A percentile compares a stretch with the other conserved stretches of the same genome.
phyloP scores from a whole-genome alignment of 768 basidiomycete species.

The Trametes cinnabarina region DNA sequence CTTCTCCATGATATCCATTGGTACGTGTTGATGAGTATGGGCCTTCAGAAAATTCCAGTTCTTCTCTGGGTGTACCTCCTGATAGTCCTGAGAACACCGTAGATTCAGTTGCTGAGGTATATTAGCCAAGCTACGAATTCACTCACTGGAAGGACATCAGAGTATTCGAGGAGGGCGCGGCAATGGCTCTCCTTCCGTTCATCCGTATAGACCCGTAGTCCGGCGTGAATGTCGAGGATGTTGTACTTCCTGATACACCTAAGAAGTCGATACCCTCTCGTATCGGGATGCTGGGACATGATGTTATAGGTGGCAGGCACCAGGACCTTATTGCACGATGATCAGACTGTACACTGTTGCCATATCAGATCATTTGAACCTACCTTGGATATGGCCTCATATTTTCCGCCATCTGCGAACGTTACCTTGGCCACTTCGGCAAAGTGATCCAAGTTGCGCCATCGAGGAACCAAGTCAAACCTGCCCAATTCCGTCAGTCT shows the following conservation, averaged over 20 bases:
- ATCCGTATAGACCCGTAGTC: too few relatives aligned
- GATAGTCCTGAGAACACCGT: not conserved
- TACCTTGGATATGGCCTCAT: constrained; percentile 4
- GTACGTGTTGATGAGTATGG: constrained; percentile 5
- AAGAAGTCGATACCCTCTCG: too few relatives aligned
- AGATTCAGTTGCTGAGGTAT: not conserved
- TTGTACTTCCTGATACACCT: too few relatives aligned
- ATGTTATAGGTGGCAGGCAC: not conserved
- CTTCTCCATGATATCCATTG: not conserved
- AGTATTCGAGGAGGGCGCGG: too few relatives aligned
- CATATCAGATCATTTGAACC: not conserved
- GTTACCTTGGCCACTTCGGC: not conserved
- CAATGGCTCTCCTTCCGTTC: too few relatives aligned
- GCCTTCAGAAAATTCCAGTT: constrained; percentile 12
- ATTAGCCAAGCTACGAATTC: not conserved
- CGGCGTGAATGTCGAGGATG: too few relatives aligned
- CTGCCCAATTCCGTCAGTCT: too few relatives aligned
- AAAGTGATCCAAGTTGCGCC: not conserved
- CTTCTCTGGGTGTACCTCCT: constrained; percentile 6
- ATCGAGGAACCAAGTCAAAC: not conserved
- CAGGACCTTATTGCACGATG: not conserved
- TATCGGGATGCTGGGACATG: too few relatives aligned
- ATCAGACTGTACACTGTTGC: too few relatives aligned
- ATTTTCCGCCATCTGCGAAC: constrained; percentile 1
- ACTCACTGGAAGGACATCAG: too few relatives aligned